Evolutionary conservation across 495 filamentous ascomycete species (phyloP).

Genomic region (Viridothelium virens): DNA sequence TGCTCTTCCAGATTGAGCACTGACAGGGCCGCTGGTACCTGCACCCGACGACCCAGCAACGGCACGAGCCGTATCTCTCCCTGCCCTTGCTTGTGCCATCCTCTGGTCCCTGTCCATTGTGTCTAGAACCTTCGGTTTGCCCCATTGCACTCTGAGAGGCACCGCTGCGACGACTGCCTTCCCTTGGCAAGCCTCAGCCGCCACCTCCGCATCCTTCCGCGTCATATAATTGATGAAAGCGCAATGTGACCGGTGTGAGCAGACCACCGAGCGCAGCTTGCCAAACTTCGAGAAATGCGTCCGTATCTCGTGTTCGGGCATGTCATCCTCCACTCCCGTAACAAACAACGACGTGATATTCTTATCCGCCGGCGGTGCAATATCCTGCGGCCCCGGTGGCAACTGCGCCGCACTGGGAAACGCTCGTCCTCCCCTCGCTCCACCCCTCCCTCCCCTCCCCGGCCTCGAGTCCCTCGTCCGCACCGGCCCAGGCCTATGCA

Average conservation of each 20-base stretch:
- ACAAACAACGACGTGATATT: slow-evolving; percentile 88
- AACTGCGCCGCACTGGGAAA: slow-evolving; percentile 66
- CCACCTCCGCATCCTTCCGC: slow-evolving; percentile 73
- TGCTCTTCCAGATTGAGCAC: slow-evolving; percentile 27
- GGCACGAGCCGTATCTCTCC: slow-evolving; percentile 52
- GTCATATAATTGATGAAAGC: slow-evolving; percentile 91
- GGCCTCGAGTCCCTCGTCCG: slow-evolving; percentile 26
- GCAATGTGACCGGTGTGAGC: slow-evolving; percentile 92
- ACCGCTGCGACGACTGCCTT: slow-evolving; percentile 76
- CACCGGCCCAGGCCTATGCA: slow-evolving; percentile 34
- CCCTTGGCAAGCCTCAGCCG: slow-evolving; percentile 76
- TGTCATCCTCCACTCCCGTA: slow-evolving; percentile 91
- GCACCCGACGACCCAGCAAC: slow-evolving; percentile 29
- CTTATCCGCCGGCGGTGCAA: slow-evolving; percentile 69
- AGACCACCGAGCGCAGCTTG: slow-evolving; percentile 78
- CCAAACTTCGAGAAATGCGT: slow-evolving; percentile 85
- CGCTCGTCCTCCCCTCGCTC: slow-evolving; percentile 47
- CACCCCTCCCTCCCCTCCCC: slow-evolving; percentile 29
- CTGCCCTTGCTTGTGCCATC: slow-evolving; percentile 63
- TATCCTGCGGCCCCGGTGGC: slow-evolving; percentile 73
- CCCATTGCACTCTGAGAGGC: slow-evolving; percentile 84
- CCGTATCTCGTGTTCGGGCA: slow-evolving; percentile 83
- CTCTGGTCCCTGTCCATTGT: slow-evolving; percentile 79
- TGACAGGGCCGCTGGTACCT: slow-evolving; percentile 25
- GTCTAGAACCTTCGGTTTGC: slow-evolving; percentile 80